Percentiles rank a stretch among this genome's conserved stretches.
Evolutionary conservation across 768 basidiomycete species (phyloP).

Genomic region (Podaxis sp.): DNA sequence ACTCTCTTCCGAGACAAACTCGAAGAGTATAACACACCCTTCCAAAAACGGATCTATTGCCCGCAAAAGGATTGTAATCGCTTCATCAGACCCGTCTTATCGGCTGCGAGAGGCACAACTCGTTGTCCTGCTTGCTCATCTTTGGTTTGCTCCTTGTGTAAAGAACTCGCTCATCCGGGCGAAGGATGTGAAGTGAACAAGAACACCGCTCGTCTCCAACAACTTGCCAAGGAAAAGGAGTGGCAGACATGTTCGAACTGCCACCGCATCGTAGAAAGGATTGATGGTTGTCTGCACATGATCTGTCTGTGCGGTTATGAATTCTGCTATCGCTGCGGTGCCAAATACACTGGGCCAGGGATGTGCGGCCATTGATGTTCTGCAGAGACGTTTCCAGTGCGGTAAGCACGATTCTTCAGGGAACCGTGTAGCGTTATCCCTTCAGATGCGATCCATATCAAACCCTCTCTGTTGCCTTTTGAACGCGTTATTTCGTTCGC

Average conservation of each 20-base stretch:
- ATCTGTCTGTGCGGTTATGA: conserved; percentile 12
- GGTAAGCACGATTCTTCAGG: no score
- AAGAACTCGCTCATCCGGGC: background rate
- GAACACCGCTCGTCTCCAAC: background rate
- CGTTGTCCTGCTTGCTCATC: background rate
- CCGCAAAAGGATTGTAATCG: conserved; percentile 4
- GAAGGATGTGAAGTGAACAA: background rate
- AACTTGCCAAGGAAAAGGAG: conserved; percentile 10
- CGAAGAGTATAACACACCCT: conserved; percentile 10
- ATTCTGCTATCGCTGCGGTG: conserved; percentile 15
- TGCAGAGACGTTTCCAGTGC: background rate
- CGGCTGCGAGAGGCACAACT: background rate
- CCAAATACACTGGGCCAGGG: background rate
- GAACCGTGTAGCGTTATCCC: no score
- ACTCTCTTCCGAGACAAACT: background rate
- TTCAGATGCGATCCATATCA: no score
- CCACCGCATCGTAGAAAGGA: conserved; percentile 8
- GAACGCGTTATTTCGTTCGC: no score
- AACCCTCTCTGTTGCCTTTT: no score
- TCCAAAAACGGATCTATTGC: conserved; percentile 10
- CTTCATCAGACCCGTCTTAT: background rate
- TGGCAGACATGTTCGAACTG: conserved; percentile 13
- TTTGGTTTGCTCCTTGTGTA: background rate
- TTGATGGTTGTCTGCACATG: conserved; percentile 15
- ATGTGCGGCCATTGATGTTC: background rate